These are phyloP conservation scores for Raffaelea deltoideospora DNA, from an alignment of 2,329 filamentous ascomycete species.

Conservation along the genomic window DNA sequence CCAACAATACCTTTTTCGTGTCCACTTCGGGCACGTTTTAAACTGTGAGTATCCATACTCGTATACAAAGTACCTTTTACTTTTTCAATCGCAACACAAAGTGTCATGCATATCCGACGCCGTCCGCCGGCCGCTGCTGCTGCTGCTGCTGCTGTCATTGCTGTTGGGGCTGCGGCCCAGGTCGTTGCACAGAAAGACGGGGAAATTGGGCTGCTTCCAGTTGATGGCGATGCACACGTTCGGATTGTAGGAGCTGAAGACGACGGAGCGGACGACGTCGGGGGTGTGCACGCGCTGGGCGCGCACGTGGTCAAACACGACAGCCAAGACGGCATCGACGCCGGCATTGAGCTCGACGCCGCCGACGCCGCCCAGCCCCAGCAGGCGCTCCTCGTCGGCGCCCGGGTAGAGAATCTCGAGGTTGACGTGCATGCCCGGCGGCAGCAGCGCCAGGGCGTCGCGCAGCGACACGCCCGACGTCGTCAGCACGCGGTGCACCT, in stretches of 20 bases:
- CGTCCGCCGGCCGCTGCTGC: slow-evolving; percentile 52
- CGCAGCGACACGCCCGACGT: slow-evolving; percentile 65
- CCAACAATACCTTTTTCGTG: too few relatives aligned
- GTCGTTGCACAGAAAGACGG: slow-evolving; percentile 89
- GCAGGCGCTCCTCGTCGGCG: slow-evolving; percentile 50
- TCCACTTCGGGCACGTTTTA: too few relatives aligned
- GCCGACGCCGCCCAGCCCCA: slow-evolving; percentile 47
- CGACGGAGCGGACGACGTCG: slow-evolving; percentile 67
- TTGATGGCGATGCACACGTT: slow-evolving; percentile 87
- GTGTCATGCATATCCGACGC: slow-evolving; percentile 88
- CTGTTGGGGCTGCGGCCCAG: slow-evolving; percentile 38
- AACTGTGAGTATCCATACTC: too few relatives aligned
- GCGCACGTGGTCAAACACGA: slow-evolving; percentile 85
- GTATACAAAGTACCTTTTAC: too few relatives aligned
- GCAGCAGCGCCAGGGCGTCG: slow-evolving; percentile 61
- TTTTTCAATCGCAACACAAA: too few relatives aligned
- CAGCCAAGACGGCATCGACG: slow-evolving; percentile 66
- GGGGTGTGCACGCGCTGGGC: slow-evolving; percentile 47
- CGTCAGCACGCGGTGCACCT: slow-evolving; percentile 57
- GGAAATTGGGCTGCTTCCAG: slow-evolving; percentile 99
- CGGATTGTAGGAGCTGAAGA: slow-evolving; percentile 87
- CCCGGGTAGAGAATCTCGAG: slow-evolving; percentile 85
- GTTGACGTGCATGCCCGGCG: slow-evolving; percentile 71
- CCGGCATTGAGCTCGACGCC: slow-evolving; percentile 73
- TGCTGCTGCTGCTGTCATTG: slow-evolving; percentile 16